Conservation (phyloP, 306 rosid species). For the Sesbania bispinosa region DNA sequence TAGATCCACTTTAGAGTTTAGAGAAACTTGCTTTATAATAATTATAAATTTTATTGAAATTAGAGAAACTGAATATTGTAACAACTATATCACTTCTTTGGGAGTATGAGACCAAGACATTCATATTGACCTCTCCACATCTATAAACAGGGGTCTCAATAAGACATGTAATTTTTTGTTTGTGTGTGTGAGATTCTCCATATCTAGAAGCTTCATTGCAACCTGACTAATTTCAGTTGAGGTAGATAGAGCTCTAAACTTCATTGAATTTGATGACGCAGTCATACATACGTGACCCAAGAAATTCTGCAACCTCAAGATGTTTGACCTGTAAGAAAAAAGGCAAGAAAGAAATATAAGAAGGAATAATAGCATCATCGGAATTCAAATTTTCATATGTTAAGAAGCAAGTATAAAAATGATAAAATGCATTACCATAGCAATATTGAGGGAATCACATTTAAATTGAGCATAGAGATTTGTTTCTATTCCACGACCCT, state of each 20-base stretch:
- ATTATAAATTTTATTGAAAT: no score
- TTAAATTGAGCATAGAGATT: slow-evolving; percentile 85
- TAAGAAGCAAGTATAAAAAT: not conserved
- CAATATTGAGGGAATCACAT: slow-evolving; percentile 91
- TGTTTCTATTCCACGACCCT: slow-evolving; percentile 97
- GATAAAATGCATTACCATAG: slow-evolving; percentile 55
- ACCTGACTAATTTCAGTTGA: no score
- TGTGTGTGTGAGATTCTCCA: no score
- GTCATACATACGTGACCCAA: slow-evolving; percentile 87
- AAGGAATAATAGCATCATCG: not conserved
- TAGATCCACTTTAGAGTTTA: no score
- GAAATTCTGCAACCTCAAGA: slow-evolving; percentile 87
- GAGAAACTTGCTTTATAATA: no score
- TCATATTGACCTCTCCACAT: no score
- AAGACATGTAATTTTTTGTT: no score
- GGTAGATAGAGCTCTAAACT: slow-evolving; percentile 55
- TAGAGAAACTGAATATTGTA: no score
- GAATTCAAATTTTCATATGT: not conserved
- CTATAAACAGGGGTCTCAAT: no score
- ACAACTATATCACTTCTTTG: no score
- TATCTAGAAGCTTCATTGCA: no score
- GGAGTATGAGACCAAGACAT: no score
- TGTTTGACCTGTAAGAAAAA: slow-evolving; percentile 71
- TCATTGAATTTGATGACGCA: slow-evolving; percentile 77
- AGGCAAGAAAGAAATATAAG: slow-evolving; percentile 1